A percentile compares a stretch with the other conserved stretches of the same genome.
Evolutionary conservation across 169 alveolate genomes (phyloP).

Genomic region (Cryptosporidium muris): DNA sequence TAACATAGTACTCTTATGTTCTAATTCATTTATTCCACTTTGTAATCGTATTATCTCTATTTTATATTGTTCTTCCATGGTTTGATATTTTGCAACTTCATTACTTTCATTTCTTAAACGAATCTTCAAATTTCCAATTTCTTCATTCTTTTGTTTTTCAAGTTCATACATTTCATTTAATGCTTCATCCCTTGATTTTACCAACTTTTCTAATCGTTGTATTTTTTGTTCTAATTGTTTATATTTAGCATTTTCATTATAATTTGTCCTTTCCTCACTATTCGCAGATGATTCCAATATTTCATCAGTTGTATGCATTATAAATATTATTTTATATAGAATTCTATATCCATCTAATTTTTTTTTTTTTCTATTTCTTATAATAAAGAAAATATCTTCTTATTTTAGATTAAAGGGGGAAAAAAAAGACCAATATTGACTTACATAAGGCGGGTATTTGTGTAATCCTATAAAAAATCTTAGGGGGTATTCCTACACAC

Average conservation of each 20-base stretch:
- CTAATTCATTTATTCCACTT: constrained; percentile 21
- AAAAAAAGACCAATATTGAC: no score
- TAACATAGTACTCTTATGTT: constrained; percentile 26
- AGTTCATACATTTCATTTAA: constrained; percentile 57
- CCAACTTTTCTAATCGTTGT: constrained; percentile 41
- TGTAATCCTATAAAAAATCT: not conserved
- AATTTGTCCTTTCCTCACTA: constrained; percentile 15
- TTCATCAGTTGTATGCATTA: no score
- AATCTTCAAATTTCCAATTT: constrained; percentile 23
- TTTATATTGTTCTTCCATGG: constrained; percentile 1
- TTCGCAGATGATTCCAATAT: not conserved
- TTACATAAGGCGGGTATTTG: no score
- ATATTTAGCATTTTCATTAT: not conserved
- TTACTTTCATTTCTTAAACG: constrained; percentile 53
- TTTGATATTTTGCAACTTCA: constrained; percentile 22
- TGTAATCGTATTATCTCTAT: constrained; percentile 19
- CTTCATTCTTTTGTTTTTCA: constrained; percentile 47
- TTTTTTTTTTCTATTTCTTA: not conserved
- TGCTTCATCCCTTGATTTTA: constrained; percentile 66
- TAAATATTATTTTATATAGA: no score
- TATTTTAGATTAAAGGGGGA: not conserved
- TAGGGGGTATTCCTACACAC: not conserved
- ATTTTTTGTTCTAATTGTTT: constrained; percentile 42
- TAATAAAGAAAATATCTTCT: not conserved
- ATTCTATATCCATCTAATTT: not conserved